phyloP scores from a whole-genome alignment of 2,329 filamentous ascomycete genomes.

The Ceratocystis colombiana region DNA sequence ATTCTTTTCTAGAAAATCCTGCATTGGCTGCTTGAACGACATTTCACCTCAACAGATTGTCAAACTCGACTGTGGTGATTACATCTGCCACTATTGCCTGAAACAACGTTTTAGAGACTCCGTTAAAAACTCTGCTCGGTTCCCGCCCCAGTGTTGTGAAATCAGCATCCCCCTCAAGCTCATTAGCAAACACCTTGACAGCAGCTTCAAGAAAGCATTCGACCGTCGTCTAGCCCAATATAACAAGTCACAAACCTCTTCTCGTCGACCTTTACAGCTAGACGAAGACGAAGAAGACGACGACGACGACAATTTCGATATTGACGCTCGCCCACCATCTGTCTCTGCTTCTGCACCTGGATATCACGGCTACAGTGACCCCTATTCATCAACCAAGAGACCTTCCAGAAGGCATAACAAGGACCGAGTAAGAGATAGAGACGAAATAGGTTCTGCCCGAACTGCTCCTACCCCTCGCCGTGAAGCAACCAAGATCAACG shows the following conservation, averaged over 20 bases:
- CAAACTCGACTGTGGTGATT: slow-evolving; percentile 67
- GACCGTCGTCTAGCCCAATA: slow-evolving; percentile 71
- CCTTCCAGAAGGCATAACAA: slow-evolving; percentile 5
- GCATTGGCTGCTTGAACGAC: slow-evolving; percentile 63
- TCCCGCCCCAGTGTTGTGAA: slow-evolving; percentile 79
- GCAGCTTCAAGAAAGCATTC: slow-evolving; percentile 66
- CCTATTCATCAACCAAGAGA: background rate
- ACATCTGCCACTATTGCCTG: slow-evolving; percentile 70
- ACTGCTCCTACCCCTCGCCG: slow-evolving; percentile 23
- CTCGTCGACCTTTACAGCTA: slow-evolving; percentile 12
- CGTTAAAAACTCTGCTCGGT: slow-evolving; percentile 64
- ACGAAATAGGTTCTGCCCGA: slow-evolving; percentile 24
- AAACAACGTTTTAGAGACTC: slow-evolving; percentile 66
- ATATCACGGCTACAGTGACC: slow-evolving; percentile 19
- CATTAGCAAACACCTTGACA: slow-evolving; percentile 64
- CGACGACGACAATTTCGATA: slow-evolving; percentile 10
- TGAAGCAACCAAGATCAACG: slow-evolving; percentile 50
- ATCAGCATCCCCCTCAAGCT: slow-evolving; percentile 60
- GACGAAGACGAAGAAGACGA: slow-evolving; percentile 20
- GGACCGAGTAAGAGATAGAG: slow-evolving; percentile 20
- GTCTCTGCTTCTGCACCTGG: background rate
- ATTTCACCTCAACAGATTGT: slow-evolving; percentile 53
- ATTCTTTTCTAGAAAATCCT: slow-evolving; percentile 49
- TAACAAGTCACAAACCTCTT: slow-evolving; percentile 31
- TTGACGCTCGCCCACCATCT: slow-evolving; percentile 3